phyloP scores from a whole-genome alignment of 129 eudicot species.

The Lactuca saligna region DNA sequence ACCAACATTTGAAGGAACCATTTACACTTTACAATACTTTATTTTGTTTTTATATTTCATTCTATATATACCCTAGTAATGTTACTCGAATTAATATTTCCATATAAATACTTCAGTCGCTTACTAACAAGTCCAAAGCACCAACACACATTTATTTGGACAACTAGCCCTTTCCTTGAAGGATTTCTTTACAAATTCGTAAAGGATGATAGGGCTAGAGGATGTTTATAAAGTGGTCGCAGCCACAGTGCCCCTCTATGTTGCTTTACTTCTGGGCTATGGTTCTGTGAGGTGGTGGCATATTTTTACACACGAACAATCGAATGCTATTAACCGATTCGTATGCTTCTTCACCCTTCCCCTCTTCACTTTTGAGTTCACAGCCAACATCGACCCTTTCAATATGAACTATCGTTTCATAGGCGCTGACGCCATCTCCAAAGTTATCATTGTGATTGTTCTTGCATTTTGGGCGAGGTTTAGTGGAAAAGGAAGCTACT shows the following conservation, averaged over 20 bases:
- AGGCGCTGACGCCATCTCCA: constrained; percentile 67
- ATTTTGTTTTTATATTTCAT: constrained; percentile 1
- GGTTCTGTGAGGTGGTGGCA: constrained; percentile 87
- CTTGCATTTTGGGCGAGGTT: constrained; percentile 68
- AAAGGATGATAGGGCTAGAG: constrained; percentile 65
- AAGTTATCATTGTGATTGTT: constrained; percentile 60
- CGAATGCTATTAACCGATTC: constrained; percentile 63
- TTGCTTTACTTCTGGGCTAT: constrained; percentile 70
- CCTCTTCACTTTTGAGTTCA: constrained; percentile 74
- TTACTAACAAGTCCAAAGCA: constrained; percentile 5
- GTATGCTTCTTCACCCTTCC: constrained; percentile 77
- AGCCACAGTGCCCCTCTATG: constrained; percentile 77
- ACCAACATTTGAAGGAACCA: constrained; percentile 14
- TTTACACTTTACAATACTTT: not conserved
- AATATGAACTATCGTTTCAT: constrained; percentile 61
- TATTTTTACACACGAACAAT: constrained; percentile 63
- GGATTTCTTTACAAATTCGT: constrained; percentile 3
- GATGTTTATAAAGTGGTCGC: constrained; percentile 80
- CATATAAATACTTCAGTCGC: constrained; percentile 38
- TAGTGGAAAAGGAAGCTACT: constrained; percentile 71
- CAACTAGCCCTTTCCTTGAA: constrained; percentile 14
- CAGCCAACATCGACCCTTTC: constrained; percentile 74
- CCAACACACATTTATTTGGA: not conserved
- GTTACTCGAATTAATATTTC: constrained; percentile 8
- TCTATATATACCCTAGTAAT: not conserved